phyloP scores from a whole-genome alignment of 208 protist genomes.

The Histomonas meleagridis region DNA sequence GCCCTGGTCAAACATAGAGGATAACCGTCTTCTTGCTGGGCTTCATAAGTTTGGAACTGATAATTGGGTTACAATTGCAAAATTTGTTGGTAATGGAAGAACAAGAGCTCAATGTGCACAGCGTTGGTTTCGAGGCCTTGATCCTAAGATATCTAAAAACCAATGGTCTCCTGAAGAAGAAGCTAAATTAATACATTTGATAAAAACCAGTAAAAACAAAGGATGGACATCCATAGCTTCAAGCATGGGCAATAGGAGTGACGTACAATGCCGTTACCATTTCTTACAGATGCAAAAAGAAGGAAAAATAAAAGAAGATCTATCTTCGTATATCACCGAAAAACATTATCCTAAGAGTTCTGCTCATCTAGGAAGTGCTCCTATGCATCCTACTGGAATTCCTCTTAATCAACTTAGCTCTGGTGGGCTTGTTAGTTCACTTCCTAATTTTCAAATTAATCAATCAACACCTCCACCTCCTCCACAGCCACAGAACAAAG shows the following conservation, averaged over 20 bases:
- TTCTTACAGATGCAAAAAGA: background rate
- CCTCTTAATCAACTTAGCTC: too few relatives aligned
- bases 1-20: background rate
- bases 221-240: background rate
- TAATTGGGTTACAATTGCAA: background rate
- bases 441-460: too few relatives aligned
- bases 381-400: too few relatives aligned
- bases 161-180: background rate
- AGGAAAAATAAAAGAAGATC: too few relatives aligned
- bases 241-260: background rate
- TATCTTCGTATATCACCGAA: too few relatives aligned
- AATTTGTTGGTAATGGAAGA: background rate
- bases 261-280: background rate
- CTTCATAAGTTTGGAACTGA: background rate
- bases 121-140: background rate
- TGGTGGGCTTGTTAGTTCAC: too few relatives aligned
- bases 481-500: too few relatives aligned
- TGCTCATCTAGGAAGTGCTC: too few relatives aligned
- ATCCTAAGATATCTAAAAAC: background rate
- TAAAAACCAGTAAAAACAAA: background rate
- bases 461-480: too few relatives aligned
- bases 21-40: background rate
- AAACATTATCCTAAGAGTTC: too few relatives aligned
- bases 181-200: background rate
- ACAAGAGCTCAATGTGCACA: background rate